Base-by-base conservation (phyloP, 345 rosid genomes). In the Corymbia maculata region DNA sequence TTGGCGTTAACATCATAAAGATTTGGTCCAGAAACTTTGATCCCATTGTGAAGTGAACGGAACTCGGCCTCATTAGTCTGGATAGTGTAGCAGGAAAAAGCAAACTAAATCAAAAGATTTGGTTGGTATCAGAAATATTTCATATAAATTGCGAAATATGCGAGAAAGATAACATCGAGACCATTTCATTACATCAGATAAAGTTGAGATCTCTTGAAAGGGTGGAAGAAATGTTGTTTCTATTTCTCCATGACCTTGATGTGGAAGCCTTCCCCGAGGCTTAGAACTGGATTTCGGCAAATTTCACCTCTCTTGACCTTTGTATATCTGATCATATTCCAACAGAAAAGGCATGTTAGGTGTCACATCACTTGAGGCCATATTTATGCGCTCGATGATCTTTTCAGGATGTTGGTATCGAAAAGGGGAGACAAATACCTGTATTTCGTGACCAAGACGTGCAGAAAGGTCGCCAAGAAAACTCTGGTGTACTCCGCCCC, bases 401-500 rank as follows among this genome's bases (percentile, higher is more conserved):
- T 64, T 64, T 64, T 7, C 42, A 64, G 36, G 75, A 64, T n/a
- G 75, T 3, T 64, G 36, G 36, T 26, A 4, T 2, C 36, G 5
- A 64, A n/a, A n/a, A 64, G 7, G 75, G 36, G 19, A 64, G 42
- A 64, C 17, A n/a, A n/a, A 36, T n/a, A 64, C 75, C 75, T 64
- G 9, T 64, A 64, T n/a, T 64, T 64, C 1, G 19, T n/a, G 36
- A 64, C 36, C 75, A 64, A n/a, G 36, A 64, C 36, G 19, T 64
- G 36, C 36, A 64, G 42, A 13, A 64, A 64, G n/a, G 75, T 64
- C 42, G 19, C 75, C 75, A 15, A 6, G 75, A 64, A 59, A 13
- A 87, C 85, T 70, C 85, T 88, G 4, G 85, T 15, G 45, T 85
- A 91, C 28, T 91, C 92, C 7, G 90, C 90, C 14, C 92, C 93